phyloP scores from a whole-genome alignment of 1,284 basidiomycete species.

The Peniophora sp. region DNA sequence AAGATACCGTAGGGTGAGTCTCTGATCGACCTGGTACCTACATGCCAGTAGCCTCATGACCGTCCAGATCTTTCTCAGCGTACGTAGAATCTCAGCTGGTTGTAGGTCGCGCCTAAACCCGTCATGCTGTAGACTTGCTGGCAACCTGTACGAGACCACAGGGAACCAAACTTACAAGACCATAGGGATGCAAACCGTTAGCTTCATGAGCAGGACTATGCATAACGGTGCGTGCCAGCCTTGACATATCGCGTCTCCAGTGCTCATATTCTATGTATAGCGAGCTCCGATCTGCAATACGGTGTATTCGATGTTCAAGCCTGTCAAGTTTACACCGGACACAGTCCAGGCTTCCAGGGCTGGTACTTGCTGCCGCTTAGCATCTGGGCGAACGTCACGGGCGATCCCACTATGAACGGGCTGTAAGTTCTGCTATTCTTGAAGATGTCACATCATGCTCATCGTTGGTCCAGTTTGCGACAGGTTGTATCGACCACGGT shows the following conservation, averaged over 20 bases:
- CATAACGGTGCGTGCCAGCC: not conserved
- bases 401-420: not conserved
- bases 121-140: not conserved
- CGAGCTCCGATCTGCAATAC: not conserved
- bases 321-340: not conserved
- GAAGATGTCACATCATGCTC: not conserved
- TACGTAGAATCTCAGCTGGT: too few species aligned
- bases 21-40: too few species aligned
- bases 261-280: too few species aligned
- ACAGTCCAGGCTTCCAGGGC: too few species aligned
- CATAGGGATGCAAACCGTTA: not conserved
- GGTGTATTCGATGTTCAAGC: not conserved
- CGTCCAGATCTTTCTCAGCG: too few species aligned
- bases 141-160: not conserved
- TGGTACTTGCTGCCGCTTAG: not conserved
- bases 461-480: not conserved
- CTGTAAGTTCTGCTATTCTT: not conserved
- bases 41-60: too few species aligned
- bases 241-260: too few species aligned
- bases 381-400: not conserved
- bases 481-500: not conserved
- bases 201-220: not conserved
- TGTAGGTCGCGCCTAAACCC: too few species aligned
- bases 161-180: not conserved
- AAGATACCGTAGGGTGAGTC: too few species aligned